Base-by-base conservation (phyloP, 2,329 filamentous ascomycete genomes). In the Colletotrichum sp. region DNA sequence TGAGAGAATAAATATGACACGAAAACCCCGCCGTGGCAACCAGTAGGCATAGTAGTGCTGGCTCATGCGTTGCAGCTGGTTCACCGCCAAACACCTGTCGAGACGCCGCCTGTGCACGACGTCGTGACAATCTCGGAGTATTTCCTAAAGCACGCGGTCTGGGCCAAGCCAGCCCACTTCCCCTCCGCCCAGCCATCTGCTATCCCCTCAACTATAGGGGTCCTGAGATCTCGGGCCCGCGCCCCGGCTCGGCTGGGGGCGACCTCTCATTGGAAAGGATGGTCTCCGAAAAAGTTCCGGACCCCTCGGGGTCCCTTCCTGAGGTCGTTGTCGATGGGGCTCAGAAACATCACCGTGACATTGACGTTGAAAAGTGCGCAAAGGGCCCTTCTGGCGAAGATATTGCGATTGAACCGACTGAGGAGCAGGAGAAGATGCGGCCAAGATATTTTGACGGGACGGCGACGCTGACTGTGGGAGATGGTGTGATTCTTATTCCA, bases 401-500 rank as follows among this genome's bases (percentile, higher is more conserved):
- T 0, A 43, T 12, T 30, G 10, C 18, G 21, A 26, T 24, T 16
- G 48, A 34, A 36, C 24, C 34, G n/a, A 32, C 32, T 10, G 67
- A 43, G 21, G 26, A 59, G 14, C 6, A 52, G 34, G 52, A 71
- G 14, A 72, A 9, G 26, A 72, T 68, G 43, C 24, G 43, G n/a
- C 56, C 30, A 5, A 67, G 6, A 28, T 62, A 62, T 13, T 76
- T 74, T n/a, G 71, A 74, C 38, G 74, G 74, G 9, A 74, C 74
- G 9, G 52, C 71, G 14, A 70, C 61, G 5, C 62, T 74, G 9
- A 70, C 48, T 5, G 10, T 64, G 21, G 65, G 66, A 6, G 66
- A 34, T 7, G 65, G 61, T 34, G 77, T 80, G 18, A 72, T 81
- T 10, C 71, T 81, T 9, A 78, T 80, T 36, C 80, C 80, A 3